Evolutionary conservation across 192 early-diverging fungal genomes (phyloP).

Genomic region (Kappamyces sp.): DNA sequence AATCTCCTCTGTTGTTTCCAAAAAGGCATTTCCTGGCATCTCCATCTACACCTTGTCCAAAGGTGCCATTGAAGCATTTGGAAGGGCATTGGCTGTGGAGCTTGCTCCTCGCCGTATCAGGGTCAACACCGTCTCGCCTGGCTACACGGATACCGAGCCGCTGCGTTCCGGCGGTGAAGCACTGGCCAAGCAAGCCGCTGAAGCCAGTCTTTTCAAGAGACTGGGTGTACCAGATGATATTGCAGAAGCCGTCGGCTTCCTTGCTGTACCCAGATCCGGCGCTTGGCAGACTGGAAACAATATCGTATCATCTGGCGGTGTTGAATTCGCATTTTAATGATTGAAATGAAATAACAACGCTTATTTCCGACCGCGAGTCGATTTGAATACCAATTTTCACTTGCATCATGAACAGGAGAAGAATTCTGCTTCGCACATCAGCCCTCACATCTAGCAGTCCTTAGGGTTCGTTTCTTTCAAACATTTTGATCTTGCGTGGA

Average conservation of each 20-base stretch:
- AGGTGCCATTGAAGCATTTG: slow-evolving; percentile 30
- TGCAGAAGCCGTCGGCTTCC: slow-evolving; percentile 24
- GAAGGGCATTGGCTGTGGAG: slow-evolving; percentile 24
- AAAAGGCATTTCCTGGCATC: slow-evolving; percentile 15
- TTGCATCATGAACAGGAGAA: too few relatives aligned
- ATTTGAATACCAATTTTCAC: too few relatives aligned
- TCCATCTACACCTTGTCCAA: slow-evolving; percentile 26
- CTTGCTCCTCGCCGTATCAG: slow-evolving; percentile 31
- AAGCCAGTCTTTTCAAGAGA: slow-evolving; percentile 21
- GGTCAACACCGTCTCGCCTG: slow-evolving; percentile 33
- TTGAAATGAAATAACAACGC: too few relatives aligned
- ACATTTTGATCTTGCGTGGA: too few relatives aligned
- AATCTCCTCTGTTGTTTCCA: slow-evolving; percentile 5
- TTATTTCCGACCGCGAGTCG: too few relatives aligned
- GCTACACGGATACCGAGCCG: slow-evolving; percentile 20
- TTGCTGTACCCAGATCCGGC: slow-evolving; percentile 16
- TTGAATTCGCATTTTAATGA: not conserved
- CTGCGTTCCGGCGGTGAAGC: slow-evolving; percentile 10
- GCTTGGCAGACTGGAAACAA: not conserved
- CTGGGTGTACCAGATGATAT: slow-evolving; percentile 30
- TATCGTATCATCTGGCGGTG: not conserved
- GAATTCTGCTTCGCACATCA: too few relatives aligned
- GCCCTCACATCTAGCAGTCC: too few relatives aligned
- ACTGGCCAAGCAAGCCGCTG: not conserved
- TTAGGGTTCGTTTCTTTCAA: too few relatives aligned